Evolutionary conservation across 139 green algal genomes (phyloP).

Genomic region (Trebouxia sp.): DNA sequence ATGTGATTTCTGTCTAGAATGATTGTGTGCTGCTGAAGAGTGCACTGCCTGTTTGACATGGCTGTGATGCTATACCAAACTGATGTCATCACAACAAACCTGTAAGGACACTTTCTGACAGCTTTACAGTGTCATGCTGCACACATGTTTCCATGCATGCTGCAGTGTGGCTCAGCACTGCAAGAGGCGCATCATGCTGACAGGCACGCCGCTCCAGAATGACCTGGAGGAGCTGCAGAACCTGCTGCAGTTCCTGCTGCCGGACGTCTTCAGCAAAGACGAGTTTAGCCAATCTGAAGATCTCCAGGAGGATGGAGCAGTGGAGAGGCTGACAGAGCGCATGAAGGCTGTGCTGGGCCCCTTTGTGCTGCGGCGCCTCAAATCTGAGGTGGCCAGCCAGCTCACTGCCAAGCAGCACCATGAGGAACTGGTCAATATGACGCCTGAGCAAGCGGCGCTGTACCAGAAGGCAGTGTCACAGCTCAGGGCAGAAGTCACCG

Average conservation of each 20-base stretch:
- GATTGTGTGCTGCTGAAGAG: no score
- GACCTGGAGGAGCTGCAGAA: conserved; percentile 86
- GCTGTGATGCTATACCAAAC: no score
- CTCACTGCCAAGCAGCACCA: conserved; percentile 75
- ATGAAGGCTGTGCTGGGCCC: conserved; percentile 85
- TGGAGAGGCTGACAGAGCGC: conserved; percentile 62
- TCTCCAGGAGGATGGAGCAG: conserved; percentile 42
- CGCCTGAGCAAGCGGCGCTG: conserved; percentile 52
- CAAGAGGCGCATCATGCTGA: conserved; percentile 80
- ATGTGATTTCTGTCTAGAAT: no score
- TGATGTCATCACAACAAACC: no score
- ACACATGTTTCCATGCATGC: not conserved
- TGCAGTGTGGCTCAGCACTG: conserved; percentile 48
- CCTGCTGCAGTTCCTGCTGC: conserved; percentile 89
- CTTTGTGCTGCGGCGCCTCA: conserved; percentile 90
- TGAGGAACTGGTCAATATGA: conserved; percentile 67
- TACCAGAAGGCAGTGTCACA: conserved; percentile 60
- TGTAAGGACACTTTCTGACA: not conserved
- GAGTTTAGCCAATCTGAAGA: not conserved
- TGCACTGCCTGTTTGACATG: no score
- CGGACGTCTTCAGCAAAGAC: conserved; percentile 64
- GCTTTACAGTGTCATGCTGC: no score
- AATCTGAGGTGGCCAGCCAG: conserved; percentile 87
- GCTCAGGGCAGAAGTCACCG: conserved; percentile 36
- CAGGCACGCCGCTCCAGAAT: conserved; percentile 94